These are phyloP conservation scores for Saccharum hybrid DNA, from an alignment of 202 grass and related monocot genomes.

Conservation along the genomic window DNA sequence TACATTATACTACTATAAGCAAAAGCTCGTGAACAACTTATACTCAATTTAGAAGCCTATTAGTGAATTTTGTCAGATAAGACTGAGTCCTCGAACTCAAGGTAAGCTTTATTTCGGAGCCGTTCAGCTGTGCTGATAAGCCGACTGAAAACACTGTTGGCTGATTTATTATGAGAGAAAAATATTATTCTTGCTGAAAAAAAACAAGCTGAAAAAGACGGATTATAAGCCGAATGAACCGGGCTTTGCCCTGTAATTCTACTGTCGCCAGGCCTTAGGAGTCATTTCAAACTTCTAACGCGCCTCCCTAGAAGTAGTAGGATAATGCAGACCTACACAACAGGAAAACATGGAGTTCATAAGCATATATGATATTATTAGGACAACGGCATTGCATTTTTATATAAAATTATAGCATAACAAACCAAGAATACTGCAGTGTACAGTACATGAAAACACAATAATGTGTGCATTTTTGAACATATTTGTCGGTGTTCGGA, in stretches of 20 bases:
- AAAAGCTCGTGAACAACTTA: not conserved
- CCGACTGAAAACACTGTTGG: too few species aligned
- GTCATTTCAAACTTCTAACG: not conserved
- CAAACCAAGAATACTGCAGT: not conserved
- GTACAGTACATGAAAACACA: too few species aligned
- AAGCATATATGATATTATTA: not conserved
- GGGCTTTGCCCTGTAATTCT: conserved; percentile 5
- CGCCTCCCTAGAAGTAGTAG: not conserved
- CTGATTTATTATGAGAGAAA: too few species aligned
- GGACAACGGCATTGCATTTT: not conserved
- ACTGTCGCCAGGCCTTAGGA: not conserved
- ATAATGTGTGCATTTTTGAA: too few species aligned
- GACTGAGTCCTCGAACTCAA: not conserved
- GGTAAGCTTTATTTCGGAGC: not conserved
- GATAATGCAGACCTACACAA: conserved; percentile 3
- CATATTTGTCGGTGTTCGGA: too few species aligned
- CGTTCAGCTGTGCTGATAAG: too few species aligned
- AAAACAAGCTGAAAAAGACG: too few species aligned
- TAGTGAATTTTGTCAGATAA: conserved; percentile 6
- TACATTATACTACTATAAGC: not conserved
- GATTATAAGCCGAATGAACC: too few species aligned
- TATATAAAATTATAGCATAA: not conserved
- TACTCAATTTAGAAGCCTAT: not conserved
- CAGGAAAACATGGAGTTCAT: not conserved
- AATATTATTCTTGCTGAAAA: too few species aligned